Base-by-base conservation (phyloP, 1,284 basidiomycete species). In the Cryptococcus maquisensis region DNA sequence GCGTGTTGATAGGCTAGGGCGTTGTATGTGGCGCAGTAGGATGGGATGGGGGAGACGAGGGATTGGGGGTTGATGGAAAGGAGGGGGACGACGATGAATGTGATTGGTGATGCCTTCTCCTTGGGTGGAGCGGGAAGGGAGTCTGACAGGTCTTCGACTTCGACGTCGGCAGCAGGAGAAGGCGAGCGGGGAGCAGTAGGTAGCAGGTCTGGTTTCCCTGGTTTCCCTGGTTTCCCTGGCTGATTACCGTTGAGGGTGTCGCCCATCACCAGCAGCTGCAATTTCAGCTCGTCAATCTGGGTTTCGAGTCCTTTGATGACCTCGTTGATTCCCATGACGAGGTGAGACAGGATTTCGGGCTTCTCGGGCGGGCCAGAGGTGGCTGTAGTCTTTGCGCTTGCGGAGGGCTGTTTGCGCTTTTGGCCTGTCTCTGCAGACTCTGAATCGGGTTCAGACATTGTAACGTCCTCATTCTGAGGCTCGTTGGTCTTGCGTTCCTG, bases 291-390 rank as follows among this genome's bases (percentile, higher is more conserved):
- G n/a, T 66, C 64, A 20, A 83, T 79, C 59, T 86, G 82, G 3
- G 56, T 61, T 72, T 94, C 90, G 12, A 94, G 78, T 18, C 78
- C 77, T 71, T 84, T 87, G 21, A 89, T 88, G 8, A 90, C 86
- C 66, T 84, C 80, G 66, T 92, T 94, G 62, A 93, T 86, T 12
- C 90, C 90, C 42, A 86, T 71, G 1, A 81, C 76, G 40, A 88
- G 62, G 67, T 86, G 81, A 12, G 79, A 60, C 13, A 84, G 71
- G 23, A 84, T 71, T 9, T 71, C 58, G 3, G 83, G 83, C 16
- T 52, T 43, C 1, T 42, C 32, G 1, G 64, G 64, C 48, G 49
- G 50, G 4, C 21, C 15, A 13, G 13, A 43, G 1, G 43, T 9
- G n/a, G 16, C n/a, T 4, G 47, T 23, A 35, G 24, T 24, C 37